phyloP scores from a whole-genome alignment of 371 early-diverging fungal species.

The Homolaphlyctis polyrhiza region DNA sequence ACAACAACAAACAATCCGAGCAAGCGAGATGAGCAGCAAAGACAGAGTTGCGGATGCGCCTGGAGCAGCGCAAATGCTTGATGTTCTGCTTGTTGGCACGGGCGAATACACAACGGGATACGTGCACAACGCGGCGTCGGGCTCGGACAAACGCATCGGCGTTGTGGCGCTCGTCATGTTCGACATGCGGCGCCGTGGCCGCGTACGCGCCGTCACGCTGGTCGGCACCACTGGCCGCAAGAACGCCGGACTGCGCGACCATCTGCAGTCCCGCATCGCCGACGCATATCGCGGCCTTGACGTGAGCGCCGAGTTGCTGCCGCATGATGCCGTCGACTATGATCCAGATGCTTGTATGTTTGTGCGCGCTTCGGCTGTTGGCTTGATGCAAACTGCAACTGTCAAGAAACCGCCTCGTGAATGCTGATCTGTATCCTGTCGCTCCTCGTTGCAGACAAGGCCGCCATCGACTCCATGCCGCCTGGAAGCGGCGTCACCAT shows the following conservation, averaged over 20 bases:
- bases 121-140: constrained; percentile 3
- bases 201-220: constrained; percentile 29
- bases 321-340: constrained; percentile 24
- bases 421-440: neutral
- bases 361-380: neutral
- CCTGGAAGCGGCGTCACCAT: constrained; percentile 44
- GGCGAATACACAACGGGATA: constrained; percentile 7
- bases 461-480: constrained; percentile 37
- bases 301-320: constrained; percentile 24
- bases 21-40: too few relatives aligned
- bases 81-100: constrained; percentile 3
- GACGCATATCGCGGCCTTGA: constrained; percentile 30
- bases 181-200: constrained; percentile 40
- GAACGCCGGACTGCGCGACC: constrained; percentile 28
- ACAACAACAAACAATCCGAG: too few relatives aligned
- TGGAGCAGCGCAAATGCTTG: neutral
- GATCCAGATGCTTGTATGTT: constrained; percentile 27
- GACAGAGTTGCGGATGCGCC: too few relatives aligned
- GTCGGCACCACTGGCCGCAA: constrained; percentile 45
- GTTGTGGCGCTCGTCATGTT: constrained; percentile 44
- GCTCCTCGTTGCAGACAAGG: constrained; percentile 23
- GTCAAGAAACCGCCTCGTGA: neutral
- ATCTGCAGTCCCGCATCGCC: constrained; percentile 27
- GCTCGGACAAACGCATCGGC: constrained; percentile 42
- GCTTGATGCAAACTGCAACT: neutral